Conservation (phyloP, 495 filamentous ascomycete genomes). For the Lasiosphaeria ovina region DNA sequence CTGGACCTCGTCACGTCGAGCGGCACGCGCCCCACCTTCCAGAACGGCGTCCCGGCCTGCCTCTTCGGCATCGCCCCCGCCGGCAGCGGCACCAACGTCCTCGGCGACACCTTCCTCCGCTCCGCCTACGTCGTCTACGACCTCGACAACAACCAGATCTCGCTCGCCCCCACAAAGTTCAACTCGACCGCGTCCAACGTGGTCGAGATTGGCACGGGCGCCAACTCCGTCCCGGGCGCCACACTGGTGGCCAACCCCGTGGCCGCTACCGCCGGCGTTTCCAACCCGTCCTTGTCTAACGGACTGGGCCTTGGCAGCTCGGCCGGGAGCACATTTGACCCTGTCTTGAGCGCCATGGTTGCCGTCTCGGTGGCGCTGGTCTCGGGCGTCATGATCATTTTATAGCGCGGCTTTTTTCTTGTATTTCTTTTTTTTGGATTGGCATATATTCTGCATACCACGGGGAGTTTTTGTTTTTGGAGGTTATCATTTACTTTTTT, state of each 20-base stretch:
- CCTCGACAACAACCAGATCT: constrained; percentile 82
- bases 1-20: constrained; percentile 55
- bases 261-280: constrained; percentile 44
- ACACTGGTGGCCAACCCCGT: constrained; percentile 65
- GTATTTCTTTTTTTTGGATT: too few relatives aligned
- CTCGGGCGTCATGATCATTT: not conserved
- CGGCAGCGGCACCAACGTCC: constrained; percentile 60
- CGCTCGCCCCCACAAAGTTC: constrained; percentile 81
- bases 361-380: not conserved
- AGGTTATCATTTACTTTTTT: too few relatives aligned
- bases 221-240: constrained; percentile 65
- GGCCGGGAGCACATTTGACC: not conserved
- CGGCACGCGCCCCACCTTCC: constrained; percentile 53
- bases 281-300: not conserved
- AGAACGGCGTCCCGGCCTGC: constrained; percentile 61
- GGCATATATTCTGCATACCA: too few relatives aligned
- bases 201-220: constrained; percentile 68
- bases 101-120: constrained; percentile 92
- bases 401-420: not conserved
- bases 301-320: not conserved
- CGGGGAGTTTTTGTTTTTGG: too few relatives aligned
- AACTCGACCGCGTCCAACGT: constrained; percentile 65
- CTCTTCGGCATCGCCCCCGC: constrained; percentile 76
- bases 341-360: not conserved
- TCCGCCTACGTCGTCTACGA: constrained; percentile 94